phyloP scores from a whole-genome alignment of 108 stramenopile species.

The Cyclotella atomus region DNA sequence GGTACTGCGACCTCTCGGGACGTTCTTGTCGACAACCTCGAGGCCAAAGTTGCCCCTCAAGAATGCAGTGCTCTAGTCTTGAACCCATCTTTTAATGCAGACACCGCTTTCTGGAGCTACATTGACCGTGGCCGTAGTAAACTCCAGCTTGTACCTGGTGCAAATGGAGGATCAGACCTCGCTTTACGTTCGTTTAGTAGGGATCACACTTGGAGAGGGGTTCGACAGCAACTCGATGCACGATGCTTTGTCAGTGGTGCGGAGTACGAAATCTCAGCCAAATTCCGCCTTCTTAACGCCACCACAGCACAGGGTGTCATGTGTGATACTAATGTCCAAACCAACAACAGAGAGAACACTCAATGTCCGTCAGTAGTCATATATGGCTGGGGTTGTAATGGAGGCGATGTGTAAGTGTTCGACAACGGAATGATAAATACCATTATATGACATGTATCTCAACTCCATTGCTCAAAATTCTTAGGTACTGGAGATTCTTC shows the following conservation, averaged over 20 bases:
- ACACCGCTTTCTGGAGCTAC: constrained; percentile 26
- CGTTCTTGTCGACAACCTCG: constrained; percentile 42
- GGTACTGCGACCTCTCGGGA: constrained; percentile 25
- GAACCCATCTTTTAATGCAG: constrained; percentile 31
- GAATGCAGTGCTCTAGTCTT: constrained; percentile 37
- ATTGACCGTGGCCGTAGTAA: constrained; percentile 31
- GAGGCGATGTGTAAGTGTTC: constrained; percentile 20
- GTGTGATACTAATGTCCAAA: constrained; percentile 38
- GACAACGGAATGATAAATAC: background rate
- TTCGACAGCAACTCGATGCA: constrained; percentile 37
- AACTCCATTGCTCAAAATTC: background rate
- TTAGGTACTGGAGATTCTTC: constrained; percentile 36
- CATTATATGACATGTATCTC: background rate
- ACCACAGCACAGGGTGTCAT: constrained; percentile 29
- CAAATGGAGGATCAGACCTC: constrained; percentile 19
- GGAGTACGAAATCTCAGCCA: constrained; percentile 42
- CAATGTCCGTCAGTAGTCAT: constrained; percentile 49
- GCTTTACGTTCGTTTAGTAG: constrained; percentile 41
- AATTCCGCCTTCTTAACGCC: constrained; percentile 38
- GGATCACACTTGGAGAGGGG: constrained; percentile 17
- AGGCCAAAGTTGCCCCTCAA: constrained; percentile 20
- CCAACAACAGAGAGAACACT: background rate
- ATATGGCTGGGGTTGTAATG: constrained; percentile 32
- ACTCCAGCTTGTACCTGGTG: constrained; percentile 22
- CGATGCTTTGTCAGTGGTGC: constrained; percentile 42